A percentile compares a stretch with the other conserved stretches of the same genome.
Evolutionary conservation across 306 rosid genomes (phyloP).

Genomic region (Prosopis cineraria): DNA sequence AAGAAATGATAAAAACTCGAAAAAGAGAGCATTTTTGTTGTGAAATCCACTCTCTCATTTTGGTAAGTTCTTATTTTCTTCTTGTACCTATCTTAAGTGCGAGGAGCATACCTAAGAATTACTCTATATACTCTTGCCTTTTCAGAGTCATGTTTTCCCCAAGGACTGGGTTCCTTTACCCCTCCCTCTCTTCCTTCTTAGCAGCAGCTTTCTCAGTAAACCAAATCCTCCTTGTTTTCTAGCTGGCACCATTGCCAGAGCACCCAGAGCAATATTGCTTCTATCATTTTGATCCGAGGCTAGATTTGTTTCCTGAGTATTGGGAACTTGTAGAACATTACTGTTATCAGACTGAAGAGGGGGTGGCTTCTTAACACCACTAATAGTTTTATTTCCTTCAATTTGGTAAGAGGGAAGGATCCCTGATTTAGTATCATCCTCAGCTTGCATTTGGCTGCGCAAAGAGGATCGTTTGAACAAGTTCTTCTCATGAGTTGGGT

Average conservation of each 20-base stretch:
- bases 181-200: slow-evolving; percentile 59
- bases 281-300: slow-evolving; percentile 40
- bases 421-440: slow-evolving; percentile 49
- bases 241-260: slow-evolving; percentile 47
- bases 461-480: slow-evolving; percentile 59
- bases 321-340: slow-evolving; percentile 37
- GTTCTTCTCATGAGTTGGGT: slow-evolving; percentile 43
- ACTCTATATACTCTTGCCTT: not conserved
- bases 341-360: slow-evolving; percentile 36
- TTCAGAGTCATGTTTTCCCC: not conserved
- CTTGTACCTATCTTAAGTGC: not conserved
- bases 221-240: slow-evolving; percentile 62
- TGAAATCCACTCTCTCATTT: not conserved
- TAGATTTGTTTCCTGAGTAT: slow-evolving; percentile 29
- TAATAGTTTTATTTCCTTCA: slow-evolving; percentile 34
- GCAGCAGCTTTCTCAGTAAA: slow-evolving; percentile 64
- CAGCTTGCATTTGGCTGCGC: slow-evolving; percentile 67
- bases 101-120: not conserved
- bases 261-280: slow-evolving; percentile 34
- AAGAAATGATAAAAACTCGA: not conserved
- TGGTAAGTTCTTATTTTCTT: not conserved
- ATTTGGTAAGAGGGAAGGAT: slow-evolving; percentile 30
- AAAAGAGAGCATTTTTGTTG: not conserved
- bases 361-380: slow-evolving; percentile 36
- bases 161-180: slow-evolving; percentile 37